A percentile compares a stretch with the other conserved stretches of the same genome.
phyloP scores from a whole-genome alignment of 2,329 filamentous ascomycete species.

The Parastagonospora nodorum region DNA sequence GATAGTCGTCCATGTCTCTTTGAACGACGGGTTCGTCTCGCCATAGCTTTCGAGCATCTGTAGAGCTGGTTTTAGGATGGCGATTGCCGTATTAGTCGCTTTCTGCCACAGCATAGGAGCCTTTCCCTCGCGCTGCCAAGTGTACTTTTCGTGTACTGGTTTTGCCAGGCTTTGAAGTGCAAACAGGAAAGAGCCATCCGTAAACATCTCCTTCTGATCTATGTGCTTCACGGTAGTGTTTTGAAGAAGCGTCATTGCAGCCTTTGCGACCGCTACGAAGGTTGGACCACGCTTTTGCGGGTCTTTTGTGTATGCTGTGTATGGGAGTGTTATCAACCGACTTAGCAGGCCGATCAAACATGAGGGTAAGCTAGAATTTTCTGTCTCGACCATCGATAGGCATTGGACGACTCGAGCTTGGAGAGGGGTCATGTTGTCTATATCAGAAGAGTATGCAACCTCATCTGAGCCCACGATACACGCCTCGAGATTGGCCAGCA shows the following conservation, averaged over 20 bases:
- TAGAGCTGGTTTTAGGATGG: conserved; percentile 70
- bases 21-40: conserved; percentile 44
- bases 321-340: conserved; percentile 73
- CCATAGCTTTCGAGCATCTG: conserved; percentile 45
- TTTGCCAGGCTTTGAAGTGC: conserved; percentile 70
- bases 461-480: conserved; percentile 73
- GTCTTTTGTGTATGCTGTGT: conserved; percentile 46
- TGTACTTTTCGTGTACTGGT: conserved; percentile 80
- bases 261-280: conserved; percentile 87
- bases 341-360: conserved; percentile 72
- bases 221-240: conserved; percentile 64
- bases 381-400: conserved; percentile 69
- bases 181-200: conserved; percentile 67
- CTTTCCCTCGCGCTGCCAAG: conserved; percentile 73
- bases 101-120: conserved; percentile 77
- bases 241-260: conserved; percentile 73
- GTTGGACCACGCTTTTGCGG: conserved; percentile 63
- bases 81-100: conserved; percentile 72
- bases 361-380: conserved; percentile 67
- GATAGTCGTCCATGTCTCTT: conserved; percentile 67
- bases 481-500: conserved; percentile 72
- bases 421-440: conserved; percentile 73
- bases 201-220: conserved; percentile 69
- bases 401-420: conserved; percentile 72
- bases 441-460: conserved; percentile 70